Percentiles rank a stretch among this genome's conserved stretches.
phyloP scores from a whole-genome alignment of 495 filamentous ascomycete species.

The Aspergillus hancockii region DNA sequence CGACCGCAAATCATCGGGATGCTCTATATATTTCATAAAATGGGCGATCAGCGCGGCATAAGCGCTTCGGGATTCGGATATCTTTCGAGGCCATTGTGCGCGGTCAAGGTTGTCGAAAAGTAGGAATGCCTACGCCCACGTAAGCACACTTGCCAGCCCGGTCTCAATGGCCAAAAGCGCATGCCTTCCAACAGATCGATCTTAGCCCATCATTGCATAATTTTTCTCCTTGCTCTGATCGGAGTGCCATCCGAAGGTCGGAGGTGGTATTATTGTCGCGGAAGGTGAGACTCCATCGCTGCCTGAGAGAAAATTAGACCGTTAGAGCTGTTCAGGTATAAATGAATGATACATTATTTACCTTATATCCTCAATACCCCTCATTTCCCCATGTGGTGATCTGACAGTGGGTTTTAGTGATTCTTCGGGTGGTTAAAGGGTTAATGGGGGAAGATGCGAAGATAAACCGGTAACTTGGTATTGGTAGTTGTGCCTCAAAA shows the following conservation, averaged over 20 bases:
- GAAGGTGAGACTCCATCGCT: constrained; percentile 68
- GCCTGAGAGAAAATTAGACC: constrained; percentile 31
- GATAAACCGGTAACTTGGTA: background rate
- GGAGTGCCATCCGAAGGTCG: constrained; percentile 68
- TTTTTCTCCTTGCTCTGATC: constrained; percentile 51
- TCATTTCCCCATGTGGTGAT: constrained; percentile 50
- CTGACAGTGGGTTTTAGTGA: constrained; percentile 14
- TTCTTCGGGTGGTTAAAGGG: constrained; percentile 11
- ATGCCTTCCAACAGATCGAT: constrained; percentile 92
- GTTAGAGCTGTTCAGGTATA: background rate
- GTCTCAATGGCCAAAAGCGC: constrained; percentile 17
- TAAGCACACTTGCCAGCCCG: constrained; percentile 17
- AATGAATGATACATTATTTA: constrained; percentile 27
- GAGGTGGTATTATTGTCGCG: constrained; percentile 57
- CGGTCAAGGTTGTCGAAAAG: constrained; percentile 71
- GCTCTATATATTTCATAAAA: constrained; percentile 75
- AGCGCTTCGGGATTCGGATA: constrained; percentile 68
- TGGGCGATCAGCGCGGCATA: constrained; percentile 73
- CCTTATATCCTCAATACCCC: constrained; percentile 64
- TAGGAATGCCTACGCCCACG: constrained; percentile 65
- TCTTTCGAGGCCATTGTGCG: constrained; percentile 65
- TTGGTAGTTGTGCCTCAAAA: background rate
- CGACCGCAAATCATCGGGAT: constrained; percentile 76
- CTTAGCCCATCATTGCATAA: constrained; percentile 73
- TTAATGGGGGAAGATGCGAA: constrained; percentile 15